Evolutionary conservation across 1,284 basidiomycete genomes (phyloP).

Genomic region (Agroathelia rolfsii): DNA sequence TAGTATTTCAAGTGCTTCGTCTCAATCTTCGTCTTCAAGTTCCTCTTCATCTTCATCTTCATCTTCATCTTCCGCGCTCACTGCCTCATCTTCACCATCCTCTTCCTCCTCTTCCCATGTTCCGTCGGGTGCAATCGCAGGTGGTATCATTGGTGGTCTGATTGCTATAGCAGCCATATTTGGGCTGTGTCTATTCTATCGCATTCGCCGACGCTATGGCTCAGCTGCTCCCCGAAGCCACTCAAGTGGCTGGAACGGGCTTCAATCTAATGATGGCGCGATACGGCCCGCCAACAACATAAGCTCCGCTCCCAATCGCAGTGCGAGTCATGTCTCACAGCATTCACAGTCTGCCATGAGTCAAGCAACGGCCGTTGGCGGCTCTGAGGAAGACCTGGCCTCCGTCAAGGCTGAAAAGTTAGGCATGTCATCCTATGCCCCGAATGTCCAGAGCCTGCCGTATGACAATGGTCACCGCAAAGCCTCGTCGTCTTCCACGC

Average conservation of each 20-base stretch:
- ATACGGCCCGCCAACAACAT: constrained; percentile 3
- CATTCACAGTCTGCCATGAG: constrained; percentile 7
- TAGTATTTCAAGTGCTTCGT: too few relatives aligned
- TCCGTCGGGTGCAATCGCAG: constrained; percentile 30
- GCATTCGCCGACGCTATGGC: constrained; percentile 17
- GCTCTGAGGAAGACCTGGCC: constrained; percentile 15
- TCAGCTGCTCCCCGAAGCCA: neutral
- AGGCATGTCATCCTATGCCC: too few relatives aligned
- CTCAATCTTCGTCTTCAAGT: constrained; percentile 27
- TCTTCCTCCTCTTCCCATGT: constrained; percentile 13
- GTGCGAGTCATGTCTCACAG: constrained; percentile 15
- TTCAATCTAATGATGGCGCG: constrained; percentile 12
- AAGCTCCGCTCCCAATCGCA: constrained; percentile 10
- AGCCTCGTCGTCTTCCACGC: too few relatives aligned
- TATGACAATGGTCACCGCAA: too few relatives aligned
- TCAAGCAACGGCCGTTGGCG: constrained; percentile 14
- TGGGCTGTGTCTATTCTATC: constrained; percentile 21
- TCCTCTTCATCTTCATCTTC: constrained; percentile 13
- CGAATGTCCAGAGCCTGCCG: too few relatives aligned
- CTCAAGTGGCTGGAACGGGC: neutral
- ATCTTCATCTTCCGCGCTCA: constrained; percentile 23
- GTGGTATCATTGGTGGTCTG: constrained; percentile 30
- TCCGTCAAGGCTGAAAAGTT: constrained; percentile 20
- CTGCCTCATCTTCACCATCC: constrained; percentile 22
- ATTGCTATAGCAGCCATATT: constrained; percentile 21